A percentile compares a stretch with the other conserved stretches of the same genome.
Conservation (phyloP, 2,329 filamentous ascomycete species). For the Fusarium temperatum region DNA sequence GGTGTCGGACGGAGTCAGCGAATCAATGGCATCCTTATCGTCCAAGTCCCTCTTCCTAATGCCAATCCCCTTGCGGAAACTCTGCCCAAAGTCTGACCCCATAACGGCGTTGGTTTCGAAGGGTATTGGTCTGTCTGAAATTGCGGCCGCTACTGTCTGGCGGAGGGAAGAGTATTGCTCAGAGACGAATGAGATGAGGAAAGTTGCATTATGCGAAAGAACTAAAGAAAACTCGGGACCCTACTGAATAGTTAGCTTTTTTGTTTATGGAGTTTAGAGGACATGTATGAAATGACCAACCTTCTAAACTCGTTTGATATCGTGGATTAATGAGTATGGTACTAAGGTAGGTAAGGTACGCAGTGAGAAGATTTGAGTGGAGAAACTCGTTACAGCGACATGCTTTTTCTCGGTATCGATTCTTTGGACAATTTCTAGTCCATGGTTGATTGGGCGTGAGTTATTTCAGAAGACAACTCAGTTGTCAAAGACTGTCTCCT, state of each 20-base stretch:
- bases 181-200: constrained; percentile 39
- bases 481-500: constrained; percentile 28
- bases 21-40: constrained; percentile 36
- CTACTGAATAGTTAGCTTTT: constrained; percentile 25
- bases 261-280: neutral
- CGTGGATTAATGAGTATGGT: constrained; percentile 15
- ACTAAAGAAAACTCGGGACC: neutral
- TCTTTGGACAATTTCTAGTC: constrained; percentile 18
- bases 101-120: constrained; percentile 37
- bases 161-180: constrained; percentile 33
- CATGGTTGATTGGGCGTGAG: constrained; percentile 20
- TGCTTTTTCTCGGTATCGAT: constrained; percentile 13
- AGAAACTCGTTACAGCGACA: constrained; percentile 14
- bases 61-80: constrained; percentile 31
- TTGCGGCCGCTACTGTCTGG: constrained; percentile 26
- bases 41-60: constrained; percentile 37
- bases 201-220: constrained; percentile 38
- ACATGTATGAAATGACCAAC: constrained; percentile 5
- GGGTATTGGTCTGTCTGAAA: constrained; percentile 25
- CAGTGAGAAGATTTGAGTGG: constrained; percentile 20
- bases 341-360: neutral
- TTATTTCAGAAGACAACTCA: constrained; percentile 26
- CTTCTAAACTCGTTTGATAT: constrained; percentile 10
- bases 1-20: constrained; percentile 39
- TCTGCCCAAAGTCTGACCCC: constrained; percentile 38